Conservation (phyloP, 2,329 filamentous ascomycete genomes). For the Zymoseptoria crescenta region DNA sequence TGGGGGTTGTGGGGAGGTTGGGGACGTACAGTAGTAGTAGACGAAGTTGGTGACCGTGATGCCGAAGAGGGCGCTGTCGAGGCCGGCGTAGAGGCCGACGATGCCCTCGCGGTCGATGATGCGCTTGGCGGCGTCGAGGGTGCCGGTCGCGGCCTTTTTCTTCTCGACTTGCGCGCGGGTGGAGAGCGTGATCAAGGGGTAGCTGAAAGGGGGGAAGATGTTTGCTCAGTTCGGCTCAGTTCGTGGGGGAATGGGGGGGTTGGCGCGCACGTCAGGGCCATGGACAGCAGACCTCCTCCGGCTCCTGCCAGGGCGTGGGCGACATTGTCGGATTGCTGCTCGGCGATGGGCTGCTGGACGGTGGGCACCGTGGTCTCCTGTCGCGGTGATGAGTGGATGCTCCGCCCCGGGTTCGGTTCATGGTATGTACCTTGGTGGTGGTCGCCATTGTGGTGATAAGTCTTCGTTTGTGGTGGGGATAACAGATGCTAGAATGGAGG, state of each 20-base stretch:
- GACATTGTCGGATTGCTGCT: conserved; percentile 91
- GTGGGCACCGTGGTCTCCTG: background rate
- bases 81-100: conserved; percentile 79
- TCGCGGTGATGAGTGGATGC: background rate
- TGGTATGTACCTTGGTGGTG: background rate
- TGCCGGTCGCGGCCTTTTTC: conserved; percentile 78
- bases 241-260: background rate
- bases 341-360: conserved; percentile 47
- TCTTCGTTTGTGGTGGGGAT: background rate
- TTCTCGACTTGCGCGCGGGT: conserved; percentile 97
- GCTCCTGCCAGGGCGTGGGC: conserved; percentile 89
- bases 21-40: conserved; percentile 79
- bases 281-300: conserved; percentile 88
- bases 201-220: too few species aligned
- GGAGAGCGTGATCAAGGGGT: conserved; percentile 93
- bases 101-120: conserved; percentile 91
- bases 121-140: conserved; percentile 70
- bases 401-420: background rate
- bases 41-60: conserved; percentile 99
- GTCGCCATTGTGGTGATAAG: background rate
- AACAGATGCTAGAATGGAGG: background rate
- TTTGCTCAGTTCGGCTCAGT: conserved; percentile 7
- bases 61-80: conserved; percentile 91
- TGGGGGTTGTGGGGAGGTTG: background rate
- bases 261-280: conserved; percentile 72